Percentiles rank a stretch among this genome's conserved stretches.
These are phyloP conservation scores for Cyclotella choctawhatcheeana DNA, from an alignment of 108 stramenopile genomes.

Conservation along the genomic window DNA sequence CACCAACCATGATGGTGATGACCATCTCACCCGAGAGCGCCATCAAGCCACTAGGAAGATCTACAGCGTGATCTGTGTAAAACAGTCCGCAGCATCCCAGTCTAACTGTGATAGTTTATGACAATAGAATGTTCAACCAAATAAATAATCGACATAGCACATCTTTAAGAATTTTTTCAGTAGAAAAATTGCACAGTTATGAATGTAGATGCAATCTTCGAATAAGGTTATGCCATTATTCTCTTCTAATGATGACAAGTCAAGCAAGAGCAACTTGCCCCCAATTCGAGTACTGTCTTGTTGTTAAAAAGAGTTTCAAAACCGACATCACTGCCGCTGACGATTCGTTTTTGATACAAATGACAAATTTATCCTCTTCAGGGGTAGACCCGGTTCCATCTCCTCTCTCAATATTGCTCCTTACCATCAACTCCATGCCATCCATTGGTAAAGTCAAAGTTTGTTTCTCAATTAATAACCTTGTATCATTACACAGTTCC, in stretches of 20 bases:
- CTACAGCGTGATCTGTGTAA: too few relatives aligned
- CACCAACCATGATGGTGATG: too few relatives aligned
- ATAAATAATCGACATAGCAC: too few relatives aligned
- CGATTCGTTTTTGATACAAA: background rate
- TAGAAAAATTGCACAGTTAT: constrained; percentile 13
- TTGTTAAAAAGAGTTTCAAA: constrained; percentile 5
- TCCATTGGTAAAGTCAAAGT: background rate
- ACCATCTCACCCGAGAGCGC: too few relatives aligned
- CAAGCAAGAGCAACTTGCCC: constrained; percentile 9
- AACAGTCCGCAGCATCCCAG: too few relatives aligned
- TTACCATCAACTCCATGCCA: background rate
- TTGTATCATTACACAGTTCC: background rate
- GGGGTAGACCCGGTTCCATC: constrained; percentile 10
- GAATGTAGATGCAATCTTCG: constrained; percentile 20
- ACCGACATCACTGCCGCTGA: background rate
- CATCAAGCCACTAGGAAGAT: too few relatives aligned
- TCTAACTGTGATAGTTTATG: too few relatives aligned
- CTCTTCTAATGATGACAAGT: background rate
- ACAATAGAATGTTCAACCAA: too few relatives aligned
- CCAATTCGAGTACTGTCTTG: constrained; percentile 13
- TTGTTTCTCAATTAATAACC: background rate
- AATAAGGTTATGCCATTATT: constrained; percentile 11
- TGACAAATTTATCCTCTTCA: constrained; percentile 1
- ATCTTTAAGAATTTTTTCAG: too few relatives aligned
- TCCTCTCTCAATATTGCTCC: background rate